Conservation (phyloP, 495 filamentous ascomycete species). For the Aspergillus diversus region DNA sequence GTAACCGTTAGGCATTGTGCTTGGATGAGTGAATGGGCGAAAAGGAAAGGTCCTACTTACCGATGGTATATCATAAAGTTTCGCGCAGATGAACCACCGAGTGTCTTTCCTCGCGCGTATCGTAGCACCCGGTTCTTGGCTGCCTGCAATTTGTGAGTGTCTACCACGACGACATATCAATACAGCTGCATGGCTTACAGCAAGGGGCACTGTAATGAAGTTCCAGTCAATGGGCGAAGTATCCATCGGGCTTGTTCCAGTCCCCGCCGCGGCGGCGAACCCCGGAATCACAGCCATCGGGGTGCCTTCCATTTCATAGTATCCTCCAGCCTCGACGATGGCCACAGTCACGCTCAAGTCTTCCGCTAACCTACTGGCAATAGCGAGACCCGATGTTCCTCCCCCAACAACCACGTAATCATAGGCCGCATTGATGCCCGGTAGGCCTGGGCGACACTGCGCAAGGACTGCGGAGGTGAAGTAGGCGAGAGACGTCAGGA, state of each 20-base stretch:
- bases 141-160: neutral
- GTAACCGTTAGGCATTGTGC: neutral
- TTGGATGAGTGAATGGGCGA: conserved; percentile 10
- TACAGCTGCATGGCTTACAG: neutral
- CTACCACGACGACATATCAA: neutral
- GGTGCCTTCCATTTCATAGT: neutral
- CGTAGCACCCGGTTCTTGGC: conserved; percentile 24
- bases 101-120: conserved; percentile 46
- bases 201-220: neutral
- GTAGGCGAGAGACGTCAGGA: neutral
- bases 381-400: neutral
- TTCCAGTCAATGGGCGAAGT: neutral
- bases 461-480: neutral
- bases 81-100: conserved; percentile 48
- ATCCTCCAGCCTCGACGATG: neutral
- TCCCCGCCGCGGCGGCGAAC: neutral
- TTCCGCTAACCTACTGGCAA: neutral
- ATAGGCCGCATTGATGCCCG: neutral
- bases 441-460: neutral
- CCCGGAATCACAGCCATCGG: neutral
- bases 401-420: neutral
- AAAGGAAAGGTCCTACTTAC: conserved; percentile 12
- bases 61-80: conserved; percentile 47
- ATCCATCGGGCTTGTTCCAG: neutral
- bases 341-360: neutral